Evolutionary conservation across 352 stramenopile species (phyloP).

Genomic region (Globisporangium parvum): DNA sequence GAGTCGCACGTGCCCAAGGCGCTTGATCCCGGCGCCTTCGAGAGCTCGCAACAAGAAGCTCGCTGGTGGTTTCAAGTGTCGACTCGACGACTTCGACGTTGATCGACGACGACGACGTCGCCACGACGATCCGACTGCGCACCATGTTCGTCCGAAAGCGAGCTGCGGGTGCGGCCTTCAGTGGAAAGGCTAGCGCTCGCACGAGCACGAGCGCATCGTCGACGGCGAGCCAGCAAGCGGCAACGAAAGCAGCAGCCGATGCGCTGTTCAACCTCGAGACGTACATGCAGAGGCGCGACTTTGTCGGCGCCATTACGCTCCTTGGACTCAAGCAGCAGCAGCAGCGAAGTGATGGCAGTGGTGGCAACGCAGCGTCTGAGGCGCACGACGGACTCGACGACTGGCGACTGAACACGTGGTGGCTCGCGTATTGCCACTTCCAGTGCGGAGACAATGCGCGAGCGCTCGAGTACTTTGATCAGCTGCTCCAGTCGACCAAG

Average conservation of each 20-base stretch:
- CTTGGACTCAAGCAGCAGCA: constrained; percentile 16
- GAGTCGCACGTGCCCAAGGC: no score
- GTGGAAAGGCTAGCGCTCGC: not conserved
- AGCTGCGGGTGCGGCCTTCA: not conserved
- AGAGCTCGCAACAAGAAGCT: no score
- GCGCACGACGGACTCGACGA: not conserved
- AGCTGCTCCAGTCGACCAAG: constrained; percentile 25
- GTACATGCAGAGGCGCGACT: constrained; percentile 21
- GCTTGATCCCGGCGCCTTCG: no score
- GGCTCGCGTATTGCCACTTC: constrained; percentile 68
- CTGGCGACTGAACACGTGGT: constrained; percentile 43
- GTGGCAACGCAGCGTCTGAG: not conserved
- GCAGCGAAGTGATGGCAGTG: not conserved
- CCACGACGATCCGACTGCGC: not conserved
- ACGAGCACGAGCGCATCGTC: not conserved
- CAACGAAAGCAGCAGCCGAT: not conserved
- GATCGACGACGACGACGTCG: no score
- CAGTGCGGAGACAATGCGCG: constrained; percentile 37
- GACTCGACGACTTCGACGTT: no score
- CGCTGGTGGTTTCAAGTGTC: no score
- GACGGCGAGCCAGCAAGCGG: no score
- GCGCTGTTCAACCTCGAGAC: constrained; percentile 15
- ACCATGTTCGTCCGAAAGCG: constrained; percentile 2
- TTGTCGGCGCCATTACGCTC: constrained; percentile 16
- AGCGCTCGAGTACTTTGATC: constrained; percentile 42